Evolutionary conservation across 78 protist genomes (phyloP).

Genomic region (Tieghemostelium lacteum): DNA sequence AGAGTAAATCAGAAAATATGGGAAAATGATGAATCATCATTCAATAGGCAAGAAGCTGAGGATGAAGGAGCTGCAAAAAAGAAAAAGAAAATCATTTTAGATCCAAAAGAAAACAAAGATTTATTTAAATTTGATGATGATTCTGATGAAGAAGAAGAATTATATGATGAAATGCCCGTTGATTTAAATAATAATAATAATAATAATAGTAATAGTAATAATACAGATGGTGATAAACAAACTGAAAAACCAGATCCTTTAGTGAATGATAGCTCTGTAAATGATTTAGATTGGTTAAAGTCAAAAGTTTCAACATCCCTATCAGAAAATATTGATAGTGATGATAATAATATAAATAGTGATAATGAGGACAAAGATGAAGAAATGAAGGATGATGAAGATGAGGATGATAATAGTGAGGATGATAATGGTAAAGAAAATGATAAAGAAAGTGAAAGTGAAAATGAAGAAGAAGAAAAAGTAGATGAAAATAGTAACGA

Average conservation of each 20-base stretch:
- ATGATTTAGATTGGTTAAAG: conserved; percentile 76
- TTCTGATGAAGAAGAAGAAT: conserved; percentile 12
- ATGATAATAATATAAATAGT: no score
- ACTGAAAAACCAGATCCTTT: not conserved
- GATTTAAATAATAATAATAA: not conserved
- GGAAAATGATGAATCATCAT: conserved; percentile 10
- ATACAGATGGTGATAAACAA: not conserved
- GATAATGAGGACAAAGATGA: conserved; percentile 4
- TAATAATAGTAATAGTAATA: not conserved
- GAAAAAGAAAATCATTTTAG: conserved; percentile 10
- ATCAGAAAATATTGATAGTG: not conserved
- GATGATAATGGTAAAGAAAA: not conserved
- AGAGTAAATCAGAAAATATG: conserved; percentile 18
- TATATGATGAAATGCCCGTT: conserved; percentile 29
- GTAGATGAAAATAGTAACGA: not conserved
- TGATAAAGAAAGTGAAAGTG: conserved; percentile 4
- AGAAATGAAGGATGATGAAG: not conserved
- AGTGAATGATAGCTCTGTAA: conserved; percentile 25
- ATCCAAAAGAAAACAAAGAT: not conserved
- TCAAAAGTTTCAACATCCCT: conserved; percentile 1
- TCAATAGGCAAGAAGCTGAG: not conserved
- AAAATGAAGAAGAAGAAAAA: conserved; percentile 4
- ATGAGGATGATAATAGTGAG: conserved; percentile 5
- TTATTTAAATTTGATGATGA: conserved; percentile 12
- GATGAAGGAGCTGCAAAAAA: not conserved